Base-by-base conservation (phyloP, 1,284 basidiomycete genomes). In the Boletellus deceptivus region DNA sequence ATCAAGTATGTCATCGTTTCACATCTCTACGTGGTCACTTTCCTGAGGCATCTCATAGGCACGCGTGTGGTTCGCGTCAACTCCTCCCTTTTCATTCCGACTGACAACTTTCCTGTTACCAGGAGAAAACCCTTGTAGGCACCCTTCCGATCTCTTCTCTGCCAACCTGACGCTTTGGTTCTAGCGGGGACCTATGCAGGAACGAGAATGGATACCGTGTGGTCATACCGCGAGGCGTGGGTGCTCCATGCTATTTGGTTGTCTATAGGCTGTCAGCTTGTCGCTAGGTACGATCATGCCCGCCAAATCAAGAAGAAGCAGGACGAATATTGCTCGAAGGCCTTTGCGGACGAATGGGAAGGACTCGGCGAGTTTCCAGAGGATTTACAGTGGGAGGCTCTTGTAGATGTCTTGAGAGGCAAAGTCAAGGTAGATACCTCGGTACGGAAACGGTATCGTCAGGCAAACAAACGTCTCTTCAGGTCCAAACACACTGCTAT, bases 371-470 rank as follows among this genome's bases (percentile, higher is more conserved):
- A 76, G 1, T 91, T 89, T 69, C 92, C 92, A 0, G 81, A 89
- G 25, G 82, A 83, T 48, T 70, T 93, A 20, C 79, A 89, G 59
- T 91, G 87, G 82, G 92, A 94, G 65, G 78, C 84, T 2, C 71
- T 94, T 11, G 86, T 91, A 1, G 91, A 94, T 56, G 83, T 93
- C 3, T 71, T 96, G 25, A 75, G 93, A 57, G 90, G 89, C 6
- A 76, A 76, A 52, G 86, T 86, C 57, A 89, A 88, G 74, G 84
- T 84, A 54, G 66, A 60, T 48, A 29, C 31, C 18, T 20, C 20
- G 20, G 16, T 24, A 9, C 3, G 50, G 20, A 4, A 25, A 41
- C 5, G n/a, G 24, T 48, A 16, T 41, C 11, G 7, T 43, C n/a
- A 20, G 4, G 13, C 3, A 16, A 44, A 41, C 17, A 9, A 36